Conservation (phyloP, 495 filamentous ascomycete genomes). For the Aspergillus bridgeri region DNA sequence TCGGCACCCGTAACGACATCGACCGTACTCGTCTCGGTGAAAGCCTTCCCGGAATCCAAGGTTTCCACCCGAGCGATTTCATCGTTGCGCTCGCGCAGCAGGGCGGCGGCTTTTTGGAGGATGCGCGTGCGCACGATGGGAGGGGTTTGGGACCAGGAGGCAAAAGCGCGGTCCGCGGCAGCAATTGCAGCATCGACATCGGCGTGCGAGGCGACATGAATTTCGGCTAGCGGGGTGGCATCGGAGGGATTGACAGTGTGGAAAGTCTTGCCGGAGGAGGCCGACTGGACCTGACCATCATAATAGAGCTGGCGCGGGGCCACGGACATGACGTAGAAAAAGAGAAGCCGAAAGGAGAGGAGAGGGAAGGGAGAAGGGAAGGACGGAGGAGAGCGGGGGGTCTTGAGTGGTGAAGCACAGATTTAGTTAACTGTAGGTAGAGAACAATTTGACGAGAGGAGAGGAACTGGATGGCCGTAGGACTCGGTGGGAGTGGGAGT, state of each 20-base stretch:
- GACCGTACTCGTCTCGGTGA: conserved; percentile 69
- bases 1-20: conserved; percentile 74
- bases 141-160: conserved; percentile 62
- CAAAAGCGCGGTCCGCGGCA: conserved; percentile 60
- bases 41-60: conserved; percentile 71
- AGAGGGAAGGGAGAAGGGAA: conserved; percentile 4
- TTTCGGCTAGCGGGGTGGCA: conserved; percentile 56
- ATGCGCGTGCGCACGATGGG: conserved; percentile 64
- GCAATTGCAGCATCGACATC: conserved; percentile 65
- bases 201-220: conserved; percentile 58
- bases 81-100: conserved; percentile 67
- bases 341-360: conserved; percentile 30
- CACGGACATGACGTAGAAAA: conserved; percentile 34
- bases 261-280: conserved; percentile 60
- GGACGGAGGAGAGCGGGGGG: not conserved
- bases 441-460: too few relatives aligned
- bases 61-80: conserved; percentile 67
- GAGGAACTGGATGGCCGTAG: too few relatives aligned
- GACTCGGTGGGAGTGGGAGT: not conserved
- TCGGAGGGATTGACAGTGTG: conserved; percentile 66
- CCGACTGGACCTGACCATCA: conserved; percentile 56
- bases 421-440: too few relatives aligned
- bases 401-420: not conserved
- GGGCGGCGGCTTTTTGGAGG: conserved; percentile 61
- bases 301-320: conserved; percentile 55